Evolutionary conservation across 2,329 filamentous ascomycete genomes (phyloP).

Genomic region (Aureobasidium pullulans): DNA sequence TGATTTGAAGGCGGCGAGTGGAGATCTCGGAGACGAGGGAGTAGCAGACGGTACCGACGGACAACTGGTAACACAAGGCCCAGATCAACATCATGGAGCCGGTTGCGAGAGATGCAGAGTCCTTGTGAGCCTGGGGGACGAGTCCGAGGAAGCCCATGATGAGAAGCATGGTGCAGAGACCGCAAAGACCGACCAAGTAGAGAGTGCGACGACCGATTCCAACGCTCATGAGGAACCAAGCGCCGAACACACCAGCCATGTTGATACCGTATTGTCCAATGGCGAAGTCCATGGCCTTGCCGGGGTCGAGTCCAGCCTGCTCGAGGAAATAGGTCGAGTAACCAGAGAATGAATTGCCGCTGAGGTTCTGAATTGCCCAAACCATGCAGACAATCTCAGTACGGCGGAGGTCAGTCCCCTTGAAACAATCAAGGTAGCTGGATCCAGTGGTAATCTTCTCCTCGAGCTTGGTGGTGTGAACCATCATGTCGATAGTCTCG

Average conservation of each 20-base stretch:
- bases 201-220: constrained; percentile 63
- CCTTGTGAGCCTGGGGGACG: constrained; percentile 52
- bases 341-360: constrained; percentile 40
- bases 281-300: constrained; percentile 39
- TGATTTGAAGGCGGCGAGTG: constrained; percentile 76
- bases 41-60: constrained; percentile 84
- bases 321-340: constrained; percentile 45
- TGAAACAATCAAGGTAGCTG: constrained; percentile 77
- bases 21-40: constrained; percentile 81
- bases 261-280: constrained; percentile 58
- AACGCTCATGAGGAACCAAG: constrained; percentile 71
- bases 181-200: constrained; percentile 68
- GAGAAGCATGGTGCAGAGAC: constrained; percentile 68
- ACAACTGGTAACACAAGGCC: constrained; percentile 77
- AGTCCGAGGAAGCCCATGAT: constrained; percentile 78
- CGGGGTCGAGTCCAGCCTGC: constrained; percentile 37
- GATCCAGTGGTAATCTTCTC: constrained; percentile 66
- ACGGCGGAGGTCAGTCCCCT: constrained; percentile 65
- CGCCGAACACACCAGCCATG: constrained; percentile 72
- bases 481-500: constrained; percentile 86
- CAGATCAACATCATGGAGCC: constrained; percentile 79
- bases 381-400: constrained; percentile 62
- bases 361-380: constrained; percentile 44
- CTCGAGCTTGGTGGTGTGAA: constrained; percentile 77
- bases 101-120: constrained; percentile 63